A percentile compares a stretch with the other conserved stretches of the same genome.
Evolutionary conservation across 306 rosid species (phyloP).

Genomic region (Begonia loranthoides): DNA sequence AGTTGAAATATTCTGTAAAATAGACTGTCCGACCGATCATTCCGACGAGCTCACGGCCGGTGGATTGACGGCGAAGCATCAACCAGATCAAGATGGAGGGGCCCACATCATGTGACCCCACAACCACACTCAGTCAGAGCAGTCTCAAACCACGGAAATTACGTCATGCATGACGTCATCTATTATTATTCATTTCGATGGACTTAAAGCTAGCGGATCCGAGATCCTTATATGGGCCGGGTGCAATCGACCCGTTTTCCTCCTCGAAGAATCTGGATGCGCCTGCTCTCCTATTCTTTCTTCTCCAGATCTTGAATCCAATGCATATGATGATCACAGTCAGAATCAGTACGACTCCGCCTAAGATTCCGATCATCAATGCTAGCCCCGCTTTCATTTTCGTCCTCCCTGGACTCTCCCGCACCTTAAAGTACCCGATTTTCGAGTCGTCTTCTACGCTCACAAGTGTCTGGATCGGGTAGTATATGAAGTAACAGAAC

Average conservation of each 20-base stretch:
- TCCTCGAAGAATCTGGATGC: conserved; percentile 13
- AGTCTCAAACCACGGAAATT: not conserved
- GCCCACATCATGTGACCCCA: not conserved
- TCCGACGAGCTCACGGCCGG: no score
- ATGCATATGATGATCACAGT: conserved; percentile 20
- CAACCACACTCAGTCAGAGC: conserved; percentile 3
- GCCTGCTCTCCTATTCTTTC: conserved; percentile 11
- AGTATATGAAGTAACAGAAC: conserved; percentile 52
- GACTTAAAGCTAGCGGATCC: conserved; percentile 58
- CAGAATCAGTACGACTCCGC: conserved; percentile 5
- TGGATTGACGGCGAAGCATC: no score
- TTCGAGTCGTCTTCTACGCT: conserved; percentile 39
- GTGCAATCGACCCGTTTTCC: conserved; percentile 30
- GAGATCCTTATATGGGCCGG: conserved; percentile 87
- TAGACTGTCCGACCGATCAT: no score
- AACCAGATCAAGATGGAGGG: no score
- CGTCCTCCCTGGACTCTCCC: conserved; percentile 14
- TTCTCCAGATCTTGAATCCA: conserved; percentile 19
- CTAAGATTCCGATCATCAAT: conserved; percentile 16
- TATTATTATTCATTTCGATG: conserved; percentile 35
- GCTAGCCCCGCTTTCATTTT: conserved; percentile 11
- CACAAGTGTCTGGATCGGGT: conserved; percentile 48
- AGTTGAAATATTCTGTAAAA: no score
- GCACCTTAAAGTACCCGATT: conserved; percentile 71
- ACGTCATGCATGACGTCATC: conserved; percentile 65